Evolutionary conservation across 441 rosid species (phyloP), one percentile per base, ranked within the genome.

Genomic region (Arabidopsis hybrid): DNA sequence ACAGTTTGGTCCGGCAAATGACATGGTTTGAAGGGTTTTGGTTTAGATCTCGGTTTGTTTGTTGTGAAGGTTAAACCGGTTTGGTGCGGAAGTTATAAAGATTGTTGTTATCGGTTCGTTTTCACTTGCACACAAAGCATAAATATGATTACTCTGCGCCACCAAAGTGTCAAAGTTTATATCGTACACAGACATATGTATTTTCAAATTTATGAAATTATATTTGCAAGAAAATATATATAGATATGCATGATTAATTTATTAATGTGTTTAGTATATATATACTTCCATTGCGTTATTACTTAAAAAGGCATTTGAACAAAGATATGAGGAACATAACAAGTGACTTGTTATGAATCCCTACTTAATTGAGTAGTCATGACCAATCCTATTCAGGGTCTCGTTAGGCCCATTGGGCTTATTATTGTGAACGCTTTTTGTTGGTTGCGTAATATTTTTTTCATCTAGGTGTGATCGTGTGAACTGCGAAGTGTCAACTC

Each of bases 51-150:
- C 39, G 56, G 70, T 18, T 43, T 34, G 64, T 52, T 7, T 31
- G 18, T 35, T 60, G 61, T 11, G 32, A 51, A 71, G 18, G 34
- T 5, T 65, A 34, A 60, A 75, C 51, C 70, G 53, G 70, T 53
- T 75, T 53, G 74, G 43, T 68, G 59, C 4, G 39, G 53, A 14
- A 10, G 21, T 12, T n/a, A 36, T 26, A 12, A n/a, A 32, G 42
- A 53, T 47, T 17, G 71, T 49, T 57, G 71, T 49, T 64, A 56
- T 57, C 2, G 65, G 61, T 70, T 76, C 38, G 71, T 57, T 70
- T 64, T 76, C 75, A 57, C 75, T 64, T 76, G 61, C 31, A 64
- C 8, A 13, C 16, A 49, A 64, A 70, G 72, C 72, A 47, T 70
- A 47, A 32, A 21, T 34, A 64, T 64, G 76, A 76, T 10, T 18